Base-by-base conservation (phyloP, 2,329 filamentous ascomycete genomes). In the Aspergillus chevalieri region DNA sequence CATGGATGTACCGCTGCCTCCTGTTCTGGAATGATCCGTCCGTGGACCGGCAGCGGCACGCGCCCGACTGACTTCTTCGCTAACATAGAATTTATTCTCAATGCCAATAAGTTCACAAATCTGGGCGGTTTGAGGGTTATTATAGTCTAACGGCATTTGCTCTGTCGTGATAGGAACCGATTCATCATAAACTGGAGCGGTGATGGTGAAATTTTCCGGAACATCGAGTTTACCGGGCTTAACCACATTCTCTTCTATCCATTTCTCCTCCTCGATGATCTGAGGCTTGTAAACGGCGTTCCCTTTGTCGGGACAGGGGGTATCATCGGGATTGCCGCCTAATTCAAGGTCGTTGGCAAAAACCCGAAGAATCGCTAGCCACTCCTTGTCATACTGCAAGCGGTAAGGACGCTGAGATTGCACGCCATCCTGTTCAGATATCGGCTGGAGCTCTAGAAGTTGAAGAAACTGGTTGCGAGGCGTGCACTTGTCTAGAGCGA, bases 401-500 rank as follows among this genome's bases (percentile, higher is more conserved):
- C 73, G 75, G 57, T 82, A 79, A 1, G 83, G 82, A 2, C 74
- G 69, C 14, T 72, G 26, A 4, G 26, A 14, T 7, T 52, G 44
- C 9, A 44, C 47, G 17, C 43, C 44, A 28, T 54, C 47, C 3
- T 67, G 54, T 0, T 69, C 51, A 14, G 76, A 71, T 39, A 78
- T 62, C 3, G 82, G 74, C 2, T 71, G 63, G 15, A 92, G 74
- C 28, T 86, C 80, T 30, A 86, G 74, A 2, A 97, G 75, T 59
- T 97, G 89, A 2, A 98, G 76, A 64, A 92, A 97, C 52, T 90
- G 81, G 12, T 86, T 82, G 15, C 84, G 79, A 0, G 87, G 86
- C 39, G 92, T 78, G 62, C 89, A 95, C 69, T 98, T 98, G 71
- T 96, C 92, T 2, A 98, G 76, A 0, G 93, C 87, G 9, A 98